A percentile compares a stretch with the other conserved stretches of the same genome.
phyloP scores from a whole-genome alignment of 192 early-diverging fungal species.

The Podila horticola region DNA sequence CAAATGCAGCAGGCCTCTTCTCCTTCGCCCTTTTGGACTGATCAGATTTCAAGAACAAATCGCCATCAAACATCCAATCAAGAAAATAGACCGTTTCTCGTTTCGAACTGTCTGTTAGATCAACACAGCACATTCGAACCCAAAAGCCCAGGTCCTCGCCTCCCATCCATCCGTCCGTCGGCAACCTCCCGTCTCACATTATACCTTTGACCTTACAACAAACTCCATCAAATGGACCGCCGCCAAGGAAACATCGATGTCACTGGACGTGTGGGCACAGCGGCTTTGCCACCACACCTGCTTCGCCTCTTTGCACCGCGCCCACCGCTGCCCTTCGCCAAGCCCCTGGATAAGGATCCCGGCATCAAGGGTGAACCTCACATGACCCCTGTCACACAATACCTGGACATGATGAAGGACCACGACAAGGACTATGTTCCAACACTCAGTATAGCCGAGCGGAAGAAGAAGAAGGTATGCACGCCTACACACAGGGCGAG shows the following conservation, averaged over 20 bases:
- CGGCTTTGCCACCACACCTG: conserved; percentile 72
- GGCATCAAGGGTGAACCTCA: conserved; percentile 61
- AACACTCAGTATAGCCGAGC: conserved; percentile 73
- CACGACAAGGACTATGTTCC: conserved; percentile 83
- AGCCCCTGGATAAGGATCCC: conserved; percentile 75
- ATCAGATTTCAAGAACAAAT: too few relatives aligned
- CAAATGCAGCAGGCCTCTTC: too few relatives aligned
- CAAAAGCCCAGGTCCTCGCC: too few relatives aligned
- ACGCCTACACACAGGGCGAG: not conserved
- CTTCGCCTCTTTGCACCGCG: conserved; percentile 84
- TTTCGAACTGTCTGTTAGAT: too few relatives aligned
- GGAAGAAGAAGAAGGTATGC: conserved; percentile 72
- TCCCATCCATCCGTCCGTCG: too few relatives aligned
- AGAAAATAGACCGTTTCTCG: too few relatives aligned
- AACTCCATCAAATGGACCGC: conserved; percentile 21
- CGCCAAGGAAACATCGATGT: conserved; percentile 29
- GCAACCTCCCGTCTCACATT: too few relatives aligned
- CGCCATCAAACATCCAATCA: too few relatives aligned
- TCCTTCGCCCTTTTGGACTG: too few relatives aligned
- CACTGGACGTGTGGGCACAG: conserved; percentile 36
- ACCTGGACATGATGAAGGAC: conserved; percentile 57
- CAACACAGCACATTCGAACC: too few relatives aligned
- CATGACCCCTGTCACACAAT: conserved; percentile 69
- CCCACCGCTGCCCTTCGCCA: conserved; percentile 72
- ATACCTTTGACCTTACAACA: not conserved